A percentile compares a stretch with the other conserved stretches of the same genome.
Evolutionary conservation across 2,329 filamentous ascomycete genomes (phyloP).

Genomic region (Colletotrichum sidae): DNA sequence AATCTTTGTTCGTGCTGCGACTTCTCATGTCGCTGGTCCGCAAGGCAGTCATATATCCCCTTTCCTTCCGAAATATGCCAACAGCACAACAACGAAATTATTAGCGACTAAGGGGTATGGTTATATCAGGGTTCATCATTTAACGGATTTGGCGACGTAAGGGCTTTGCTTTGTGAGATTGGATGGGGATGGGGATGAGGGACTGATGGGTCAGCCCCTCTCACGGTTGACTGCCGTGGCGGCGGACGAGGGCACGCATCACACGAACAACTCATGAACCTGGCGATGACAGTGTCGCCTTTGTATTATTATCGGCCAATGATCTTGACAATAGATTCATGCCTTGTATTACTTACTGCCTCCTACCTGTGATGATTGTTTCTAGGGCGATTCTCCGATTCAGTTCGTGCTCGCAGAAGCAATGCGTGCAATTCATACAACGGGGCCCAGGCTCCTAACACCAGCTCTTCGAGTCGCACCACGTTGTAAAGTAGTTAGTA

Average conservation of each 20-base stretch:
- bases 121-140: slow-evolving; percentile 8
- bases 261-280: slow-evolving; percentile 28
- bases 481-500: too few relatives aligned
- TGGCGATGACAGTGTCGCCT: slow-evolving; percentile 26
- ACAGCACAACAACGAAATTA: slow-evolving; percentile 16
- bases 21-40: slow-evolving; percentile 17
- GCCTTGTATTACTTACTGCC: slow-evolving; percentile 17
- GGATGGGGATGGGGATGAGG: slow-evolving; percentile 10
- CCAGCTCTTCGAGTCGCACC: too few relatives aligned
- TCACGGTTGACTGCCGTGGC: slow-evolving; percentile 23
- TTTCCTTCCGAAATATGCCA: background rate
- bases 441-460: too few relatives aligned
- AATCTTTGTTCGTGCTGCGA: slow-evolving; percentile 15
- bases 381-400: background rate
- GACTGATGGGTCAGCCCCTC: background rate
- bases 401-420: background rate
- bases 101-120: slow-evolving; percentile 12
- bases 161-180: slow-evolving; percentile 27
- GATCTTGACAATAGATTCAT: slow-evolving; percentile 32
- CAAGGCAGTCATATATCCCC: slow-evolving; percentile 25
- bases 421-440: background rate
- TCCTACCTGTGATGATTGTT: background rate
- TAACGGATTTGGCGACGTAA: slow-evolving; percentile 21
- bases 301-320: slow-evolving; percentile 36
- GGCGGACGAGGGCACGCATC: slow-evolving; percentile 30